Conservation (phyloP, 768 basidiomycete species). For the Exidia glandulosa region DNA sequence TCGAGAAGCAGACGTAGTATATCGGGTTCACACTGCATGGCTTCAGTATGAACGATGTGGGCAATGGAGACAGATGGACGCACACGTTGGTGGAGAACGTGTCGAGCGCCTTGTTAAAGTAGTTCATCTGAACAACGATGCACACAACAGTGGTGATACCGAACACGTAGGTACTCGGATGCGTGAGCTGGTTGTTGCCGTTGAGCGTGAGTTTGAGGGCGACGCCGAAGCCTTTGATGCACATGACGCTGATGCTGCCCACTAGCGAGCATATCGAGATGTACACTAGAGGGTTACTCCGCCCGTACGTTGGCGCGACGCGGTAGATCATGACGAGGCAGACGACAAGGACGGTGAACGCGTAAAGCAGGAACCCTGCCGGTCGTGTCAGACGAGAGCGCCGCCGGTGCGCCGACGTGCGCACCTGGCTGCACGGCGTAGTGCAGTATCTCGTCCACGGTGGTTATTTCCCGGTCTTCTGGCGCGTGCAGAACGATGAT, state of each 20-base stretch:
- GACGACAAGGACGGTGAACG: slow-evolving; percentile 73
- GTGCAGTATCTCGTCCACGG: slow-evolving; percentile 84
- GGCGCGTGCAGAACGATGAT: slow-evolving; percentile 96
- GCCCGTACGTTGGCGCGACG: slow-evolving; percentile 77
- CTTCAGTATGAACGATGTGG: no score
- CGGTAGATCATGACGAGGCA: slow-evolving; percentile 77
- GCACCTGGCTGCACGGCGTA: slow-evolving; percentile 91
- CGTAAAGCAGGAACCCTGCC: slow-evolving; percentile 86
- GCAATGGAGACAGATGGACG: no score
- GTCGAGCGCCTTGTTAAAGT: slow-evolving; percentile 97
- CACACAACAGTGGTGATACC: slow-evolving; percentile 70
- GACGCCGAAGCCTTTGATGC: slow-evolving; percentile 95
- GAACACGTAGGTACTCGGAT: slow-evolving; percentile 94
- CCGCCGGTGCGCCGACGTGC: slow-evolving; percentile 12
- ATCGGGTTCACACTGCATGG: slow-evolving; percentile 96
- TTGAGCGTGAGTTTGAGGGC: slow-evolving; percentile 89
- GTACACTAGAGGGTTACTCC: slow-evolving; percentile 81
- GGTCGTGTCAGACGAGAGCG: neutral
- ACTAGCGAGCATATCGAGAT: slow-evolving; percentile 94
- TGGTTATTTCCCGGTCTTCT: slow-evolving; percentile 84
- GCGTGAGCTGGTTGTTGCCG: slow-evolving; percentile 91
- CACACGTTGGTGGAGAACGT: slow-evolving; percentile 96
- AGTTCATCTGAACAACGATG: slow-evolving; percentile 90
- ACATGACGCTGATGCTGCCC: slow-evolving; percentile 94
- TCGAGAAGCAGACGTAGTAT: slow-evolving; percentile 96